A percentile compares a stretch with the other conserved stretches of the same genome.
These are phyloP conservation scores for Solanum etuberosum DNA, from an alignment of 257 asterid genomes.

Conservation along the genomic window DNA sequence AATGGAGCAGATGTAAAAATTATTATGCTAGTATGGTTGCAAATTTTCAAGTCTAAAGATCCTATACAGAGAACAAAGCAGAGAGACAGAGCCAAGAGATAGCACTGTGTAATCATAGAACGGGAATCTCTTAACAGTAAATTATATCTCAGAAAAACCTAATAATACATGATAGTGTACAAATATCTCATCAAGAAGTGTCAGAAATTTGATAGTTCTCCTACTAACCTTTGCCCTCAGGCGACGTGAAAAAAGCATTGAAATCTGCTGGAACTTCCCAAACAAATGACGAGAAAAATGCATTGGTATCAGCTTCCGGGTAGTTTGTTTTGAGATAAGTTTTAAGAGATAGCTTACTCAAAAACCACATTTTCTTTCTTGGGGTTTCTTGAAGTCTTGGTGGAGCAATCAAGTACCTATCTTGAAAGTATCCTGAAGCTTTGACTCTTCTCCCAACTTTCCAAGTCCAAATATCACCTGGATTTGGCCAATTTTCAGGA, in stretches of 20 bases:
- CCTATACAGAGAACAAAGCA: background rate
- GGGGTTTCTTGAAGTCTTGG: constrained; percentile 22
- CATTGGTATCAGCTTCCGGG: constrained; percentile 21
- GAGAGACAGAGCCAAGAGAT: background rate
- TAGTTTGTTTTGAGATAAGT: constrained; percentile 10
- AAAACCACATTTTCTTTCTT: constrained; percentile 9
- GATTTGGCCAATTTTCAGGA: constrained; percentile 34
- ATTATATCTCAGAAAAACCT: background rate
- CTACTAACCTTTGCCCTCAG: constrained; percentile 10
- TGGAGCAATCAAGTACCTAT: constrained; percentile 27
- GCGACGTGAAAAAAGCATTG: constrained; percentile 8
- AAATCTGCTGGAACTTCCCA: constrained; percentile 29
- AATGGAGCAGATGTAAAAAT: background rate
- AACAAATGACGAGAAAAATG: constrained; percentile 21
- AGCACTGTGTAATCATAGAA: background rate
- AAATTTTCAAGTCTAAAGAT: background rate
- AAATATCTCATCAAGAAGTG: background rate
- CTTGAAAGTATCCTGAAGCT: constrained; percentile 8
- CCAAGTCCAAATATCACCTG: constrained; percentile 40
- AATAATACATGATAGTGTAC: background rate
- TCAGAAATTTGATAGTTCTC: background rate
- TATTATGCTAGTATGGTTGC: background rate
- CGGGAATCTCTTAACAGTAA: background rate
- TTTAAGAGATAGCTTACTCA: constrained; percentile 12
- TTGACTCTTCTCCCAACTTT: constrained; percentile 23